These are phyloP conservation scores for Apiotrichum akiyoshidainum DNA, from an alignment of 1,284 basidiomycete genomes.

Conservation along the genomic window DNA sequence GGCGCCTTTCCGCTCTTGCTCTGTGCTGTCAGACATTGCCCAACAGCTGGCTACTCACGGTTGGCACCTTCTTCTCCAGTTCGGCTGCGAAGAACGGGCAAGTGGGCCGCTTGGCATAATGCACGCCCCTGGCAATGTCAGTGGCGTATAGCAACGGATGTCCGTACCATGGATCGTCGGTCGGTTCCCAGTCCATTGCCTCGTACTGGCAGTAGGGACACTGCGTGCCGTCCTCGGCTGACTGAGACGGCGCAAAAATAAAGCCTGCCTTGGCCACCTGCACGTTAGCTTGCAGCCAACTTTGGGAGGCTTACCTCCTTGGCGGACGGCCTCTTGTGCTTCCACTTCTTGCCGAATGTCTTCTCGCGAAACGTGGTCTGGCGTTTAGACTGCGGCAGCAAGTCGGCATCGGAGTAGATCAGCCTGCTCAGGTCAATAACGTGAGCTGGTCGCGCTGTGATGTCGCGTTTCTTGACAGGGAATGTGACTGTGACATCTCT, in stretches of 20 bases:
- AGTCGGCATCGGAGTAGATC: constrained; percentile 57
- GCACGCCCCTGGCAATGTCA: constrained; percentile 32
- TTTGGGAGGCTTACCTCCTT: constrained; percentile 58
- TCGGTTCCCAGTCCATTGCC: constrained; percentile 73
- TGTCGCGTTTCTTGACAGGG: too few relatives aligned
- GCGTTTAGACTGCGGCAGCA: constrained; percentile 62
- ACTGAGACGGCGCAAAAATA: constrained; percentile 62
- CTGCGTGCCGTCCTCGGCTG: constrained; percentile 65
- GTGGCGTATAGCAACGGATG: constrained; percentile 2
- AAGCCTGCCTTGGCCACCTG: constrained; percentile 83
- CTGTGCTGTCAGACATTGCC: neutral
- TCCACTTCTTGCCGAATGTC: constrained; percentile 69
- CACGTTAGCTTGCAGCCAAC: neutral
- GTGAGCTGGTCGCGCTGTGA: too few relatives aligned
- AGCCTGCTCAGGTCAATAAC: constrained; percentile 53
- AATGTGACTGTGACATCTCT: too few relatives aligned
- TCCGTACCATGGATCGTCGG: constrained; percentile 67
- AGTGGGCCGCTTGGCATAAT: constrained; percentile 36
- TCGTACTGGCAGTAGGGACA: constrained; percentile 73
- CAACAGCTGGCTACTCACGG: neutral
- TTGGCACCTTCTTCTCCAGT: constrained; percentile 6
- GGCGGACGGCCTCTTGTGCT: constrained; percentile 67
- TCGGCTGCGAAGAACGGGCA: constrained; percentile 45
- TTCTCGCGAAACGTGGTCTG: constrained; percentile 67
- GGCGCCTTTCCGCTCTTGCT: constrained; percentile 3